Evolutionary conservation across 306 rosid species (phyloP).

Genomic region (Corylus heterophylla): DNA sequence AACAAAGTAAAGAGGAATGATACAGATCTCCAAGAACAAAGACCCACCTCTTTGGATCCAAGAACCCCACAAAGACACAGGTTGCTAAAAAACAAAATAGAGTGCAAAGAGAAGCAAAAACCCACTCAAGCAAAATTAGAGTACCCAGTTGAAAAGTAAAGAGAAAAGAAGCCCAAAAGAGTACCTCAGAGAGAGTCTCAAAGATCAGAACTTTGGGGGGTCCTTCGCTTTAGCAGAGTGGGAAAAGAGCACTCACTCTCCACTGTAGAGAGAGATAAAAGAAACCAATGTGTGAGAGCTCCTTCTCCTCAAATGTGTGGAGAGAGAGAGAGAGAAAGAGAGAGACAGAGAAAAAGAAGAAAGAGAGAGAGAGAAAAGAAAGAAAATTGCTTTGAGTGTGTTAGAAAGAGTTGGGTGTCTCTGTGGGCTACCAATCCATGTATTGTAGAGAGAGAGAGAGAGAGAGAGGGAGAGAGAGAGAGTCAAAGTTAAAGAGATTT

Average conservation of each 20-base stretch:
- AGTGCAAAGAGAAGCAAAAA: conserved; percentile 26
- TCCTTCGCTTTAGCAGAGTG: conserved; percentile 34
- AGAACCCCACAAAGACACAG: conserved; percentile 33
- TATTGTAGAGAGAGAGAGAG: not conserved
- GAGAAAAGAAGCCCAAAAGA: conserved; percentile 35
- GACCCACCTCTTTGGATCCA: conserved; percentile 42
- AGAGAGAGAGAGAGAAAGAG: conserved; percentile 23
- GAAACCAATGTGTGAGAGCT: conserved; percentile 21
- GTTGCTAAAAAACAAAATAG: conserved; percentile 41
- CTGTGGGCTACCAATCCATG: conserved; percentile 38
- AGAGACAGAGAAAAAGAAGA: conserved; percentile 18
- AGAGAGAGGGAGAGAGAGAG: conserved; percentile 16
- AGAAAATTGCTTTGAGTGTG: conserved; percentile 18
- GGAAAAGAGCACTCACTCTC: conserved; percentile 29
- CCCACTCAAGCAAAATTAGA: conserved; percentile 38
- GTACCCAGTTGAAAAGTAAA: conserved; percentile 38
- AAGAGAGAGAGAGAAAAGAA: not conserved
- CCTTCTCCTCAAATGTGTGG: conserved; percentile 40
- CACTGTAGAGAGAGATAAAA: conserved; percentile 32
- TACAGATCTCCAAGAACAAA: conserved; percentile 40
- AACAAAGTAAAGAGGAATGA: conserved; percentile 35
- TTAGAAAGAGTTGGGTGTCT: conserved; percentile 28
- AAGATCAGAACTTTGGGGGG: conserved; percentile 43
- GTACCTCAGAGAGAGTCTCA: conserved; percentile 36
- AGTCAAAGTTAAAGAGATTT: conserved; percentile 43